Conservation (phyloP, 2,329 filamentous ascomycete species). For the Fusarium acutatum region DNA sequence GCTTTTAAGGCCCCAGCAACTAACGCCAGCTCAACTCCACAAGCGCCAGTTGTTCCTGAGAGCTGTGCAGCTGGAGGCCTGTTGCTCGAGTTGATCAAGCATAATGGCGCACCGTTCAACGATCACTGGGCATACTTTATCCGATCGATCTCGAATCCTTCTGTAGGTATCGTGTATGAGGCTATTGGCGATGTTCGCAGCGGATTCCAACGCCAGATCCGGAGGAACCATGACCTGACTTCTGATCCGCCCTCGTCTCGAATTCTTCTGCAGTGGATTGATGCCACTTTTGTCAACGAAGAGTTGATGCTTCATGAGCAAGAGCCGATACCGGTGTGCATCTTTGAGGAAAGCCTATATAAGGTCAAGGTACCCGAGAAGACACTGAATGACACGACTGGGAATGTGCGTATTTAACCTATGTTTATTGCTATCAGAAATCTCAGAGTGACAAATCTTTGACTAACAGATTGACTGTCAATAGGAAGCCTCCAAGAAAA, state of each 20-base stretch:
- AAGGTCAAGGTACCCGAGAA: not conserved
- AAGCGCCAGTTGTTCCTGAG: not conserved
- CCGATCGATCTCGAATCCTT: accelerated
- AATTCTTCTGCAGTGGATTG: not conserved
- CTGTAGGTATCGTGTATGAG: not conserved
- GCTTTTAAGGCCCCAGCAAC: accelerated
- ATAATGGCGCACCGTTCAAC: not conserved
- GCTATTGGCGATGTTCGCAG: not conserved
- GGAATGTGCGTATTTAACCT: not conserved
- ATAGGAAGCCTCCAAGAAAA: not conserved
- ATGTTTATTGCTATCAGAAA: accelerated
- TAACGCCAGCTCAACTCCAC: not conserved
- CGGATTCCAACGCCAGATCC: not conserved
- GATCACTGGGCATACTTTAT: conserved; percentile 6
- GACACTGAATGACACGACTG: not conserved
- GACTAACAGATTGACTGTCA: accelerated
- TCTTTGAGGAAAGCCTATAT: not conserved
- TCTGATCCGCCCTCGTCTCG: not conserved
- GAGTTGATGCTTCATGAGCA: accelerated
- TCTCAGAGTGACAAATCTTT: accelerated
- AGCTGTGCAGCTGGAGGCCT: accelerated
- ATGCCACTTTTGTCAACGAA: accelerated
- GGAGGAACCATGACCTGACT: not conserved
- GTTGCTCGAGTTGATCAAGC: not conserved
- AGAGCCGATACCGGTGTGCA: accelerated